Conservation (phyloP, 345 rosid species). For the Arabis hirsuta region DNA sequence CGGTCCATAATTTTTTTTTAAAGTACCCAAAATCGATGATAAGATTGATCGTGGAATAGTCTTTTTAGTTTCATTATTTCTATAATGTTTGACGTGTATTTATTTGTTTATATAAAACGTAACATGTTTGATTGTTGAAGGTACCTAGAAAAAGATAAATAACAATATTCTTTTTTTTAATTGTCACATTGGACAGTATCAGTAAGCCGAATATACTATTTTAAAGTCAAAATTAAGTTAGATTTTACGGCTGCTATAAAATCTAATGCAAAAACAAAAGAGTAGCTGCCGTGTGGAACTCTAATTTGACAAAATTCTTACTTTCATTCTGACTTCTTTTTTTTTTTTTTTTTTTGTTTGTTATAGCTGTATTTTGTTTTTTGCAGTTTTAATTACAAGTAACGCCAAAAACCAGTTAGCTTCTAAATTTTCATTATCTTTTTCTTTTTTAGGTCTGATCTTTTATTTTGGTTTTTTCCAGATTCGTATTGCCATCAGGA, state of each 20-base stretch:
- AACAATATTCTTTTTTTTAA: background rate
- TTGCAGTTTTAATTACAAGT: slow-evolving; percentile 1
- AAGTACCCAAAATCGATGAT: background rate
- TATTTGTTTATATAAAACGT: slow-evolving; percentile 10
- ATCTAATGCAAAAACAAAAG: slow-evolving; percentile 37
- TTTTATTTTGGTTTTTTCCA: background rate
- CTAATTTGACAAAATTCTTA: slow-evolving; percentile 44
- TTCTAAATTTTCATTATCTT: background rate
- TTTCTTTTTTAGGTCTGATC: background rate
- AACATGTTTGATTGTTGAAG: slow-evolving; percentile 27
- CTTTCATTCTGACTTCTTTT: slow-evolving; percentile 23
- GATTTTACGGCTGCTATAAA: slow-evolving; percentile 37
- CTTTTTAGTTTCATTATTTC: background rate
- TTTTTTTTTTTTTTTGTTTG: background rate
- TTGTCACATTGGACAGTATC: slow-evolving; percentile 18
- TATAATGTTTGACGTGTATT: slow-evolving; percentile 25
- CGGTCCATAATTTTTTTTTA: slow-evolving; percentile 5
- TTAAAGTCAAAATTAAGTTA: slow-evolving; percentile 27
- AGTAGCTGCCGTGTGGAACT: slow-evolving; percentile 58
- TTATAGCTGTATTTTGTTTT: slow-evolving; percentile 25
- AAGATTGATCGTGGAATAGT: slow-evolving; percentile 17
- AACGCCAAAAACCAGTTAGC: slow-evolving; percentile 17
- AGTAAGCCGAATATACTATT: slow-evolving; percentile 5
- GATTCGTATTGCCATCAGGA: no score
- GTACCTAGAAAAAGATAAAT: slow-evolving; percentile 23